These are phyloP conservation scores for Penicillium sp. DNA, from an alignment of 2,329 filamentous ascomycete species.

Conservation along the genomic window DNA sequence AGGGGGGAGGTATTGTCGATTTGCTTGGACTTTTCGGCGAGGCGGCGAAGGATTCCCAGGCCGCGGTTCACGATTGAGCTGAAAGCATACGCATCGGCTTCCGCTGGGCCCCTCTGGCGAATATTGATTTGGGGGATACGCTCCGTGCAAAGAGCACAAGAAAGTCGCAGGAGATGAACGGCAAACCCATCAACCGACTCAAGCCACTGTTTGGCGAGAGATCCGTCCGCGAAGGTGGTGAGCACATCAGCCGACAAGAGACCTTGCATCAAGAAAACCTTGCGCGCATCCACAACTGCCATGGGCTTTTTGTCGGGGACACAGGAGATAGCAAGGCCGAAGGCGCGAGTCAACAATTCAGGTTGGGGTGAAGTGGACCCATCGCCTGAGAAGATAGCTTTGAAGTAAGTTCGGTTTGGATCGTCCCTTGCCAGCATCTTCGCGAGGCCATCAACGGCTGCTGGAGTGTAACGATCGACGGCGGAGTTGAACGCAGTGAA, in stretches of 20 bases:
- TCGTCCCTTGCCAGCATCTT: slow-evolving; percentile 92
- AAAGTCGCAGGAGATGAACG: slow-evolving; percentile 73
- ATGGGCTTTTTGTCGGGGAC: slow-evolving; percentile 72
- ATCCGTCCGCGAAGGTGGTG: slow-evolving; percentile 71
- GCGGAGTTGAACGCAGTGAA: slow-evolving; percentile 80
- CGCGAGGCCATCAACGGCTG: slow-evolving; percentile 85
- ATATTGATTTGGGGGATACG: slow-evolving; percentile 49
- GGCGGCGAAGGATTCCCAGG: slow-evolving; percentile 65
- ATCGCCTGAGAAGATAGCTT: slow-evolving; percentile 76
- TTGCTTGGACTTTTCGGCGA: slow-evolving; percentile 66
- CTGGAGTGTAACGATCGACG: slow-evolving; percentile 82
- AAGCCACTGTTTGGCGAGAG: slow-evolving; percentile 77
- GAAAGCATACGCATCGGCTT: slow-evolving; percentile 45
- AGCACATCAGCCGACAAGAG: slow-evolving; percentile 88
- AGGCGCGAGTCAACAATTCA: slow-evolving; percentile 82
- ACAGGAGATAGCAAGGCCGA: slow-evolving; percentile 81
- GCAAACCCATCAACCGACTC: slow-evolving; percentile 81
- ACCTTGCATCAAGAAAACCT: slow-evolving; percentile 88
- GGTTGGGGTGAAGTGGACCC: slow-evolving; percentile 63
- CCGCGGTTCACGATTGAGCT: slow-evolving; percentile 65
- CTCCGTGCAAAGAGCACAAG: slow-evolving; percentile 69
- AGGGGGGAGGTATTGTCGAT: slow-evolving; percentile 53
- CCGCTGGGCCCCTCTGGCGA: slow-evolving; percentile 41
- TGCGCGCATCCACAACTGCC: slow-evolving; percentile 75
- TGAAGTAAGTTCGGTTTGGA: slow-evolving; percentile 84